Evolutionary conservation across 345 rosid genomes (phyloP), one percentile per base, ranked within the genome.

Genomic region (Syzygium aqueum): DNA sequence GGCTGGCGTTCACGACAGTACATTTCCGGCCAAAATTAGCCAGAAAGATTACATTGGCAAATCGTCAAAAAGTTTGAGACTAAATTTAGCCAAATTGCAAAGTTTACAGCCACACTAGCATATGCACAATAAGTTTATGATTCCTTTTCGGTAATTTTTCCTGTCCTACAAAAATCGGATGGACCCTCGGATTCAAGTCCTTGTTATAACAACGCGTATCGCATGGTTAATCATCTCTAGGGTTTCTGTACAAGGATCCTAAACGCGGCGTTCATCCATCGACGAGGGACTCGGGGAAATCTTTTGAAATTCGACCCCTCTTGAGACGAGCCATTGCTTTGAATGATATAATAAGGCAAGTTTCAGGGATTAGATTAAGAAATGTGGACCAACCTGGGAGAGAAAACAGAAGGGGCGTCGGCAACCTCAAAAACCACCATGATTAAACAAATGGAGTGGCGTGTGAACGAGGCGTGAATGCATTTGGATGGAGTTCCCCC

Each of bases 51-150:
- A 15, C 8, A 17, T 17, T 53, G 56, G 1, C 56, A 33, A 3
- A 17, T 16, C 0, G 0, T 65, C 5, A 65, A 30, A 16, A 65
- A 1, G 0, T 30, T 65, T 2, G 3, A 30, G 1, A 30, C 4
- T 65, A 65, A 2, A 65, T 8, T 65, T 15, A 0, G 8, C 9
- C 0, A 30, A 65, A 65, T 19, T 3, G 1, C 30, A 65, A 16
- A 7, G 0, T 15, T 30, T 7, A 30, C 3, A 0, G 30, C 3
- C 0, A 0, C 16, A 30, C 7, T 5, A 1, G 2, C 0, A 4
- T 7, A 6, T 4, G 6, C 0, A 8, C 1, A 1, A 1, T 30
- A 16, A 0, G 0, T 28, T 28, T 3, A 6, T 2, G 0, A 63
- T 3, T 15, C 2, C 12, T 63, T 63, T 12, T 1, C 25, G 13